A percentile compares a stretch with the other conserved stretches of the same genome.
These are phyloP conservation scores for Thielaviopsis punctulata DNA, from an alignment of 2,329 filamentous ascomycete genomes.

Conservation along the genomic window DNA sequence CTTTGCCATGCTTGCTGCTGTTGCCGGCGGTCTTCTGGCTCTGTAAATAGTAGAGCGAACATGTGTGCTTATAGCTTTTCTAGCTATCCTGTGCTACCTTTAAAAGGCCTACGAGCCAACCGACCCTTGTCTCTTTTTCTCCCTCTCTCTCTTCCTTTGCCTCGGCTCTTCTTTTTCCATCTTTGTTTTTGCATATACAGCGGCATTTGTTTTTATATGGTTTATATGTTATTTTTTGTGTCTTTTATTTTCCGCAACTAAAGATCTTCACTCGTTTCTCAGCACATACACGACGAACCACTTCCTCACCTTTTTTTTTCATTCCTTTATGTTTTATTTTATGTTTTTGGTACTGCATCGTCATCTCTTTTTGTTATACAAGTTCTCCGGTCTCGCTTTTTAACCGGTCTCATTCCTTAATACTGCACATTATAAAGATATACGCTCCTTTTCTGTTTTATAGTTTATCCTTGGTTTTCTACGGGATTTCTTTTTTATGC, in stretches of 20 bases:
- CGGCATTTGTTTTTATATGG: not conserved
- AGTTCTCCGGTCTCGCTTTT: not conserved
- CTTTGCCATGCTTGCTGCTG: conserved; percentile 14
- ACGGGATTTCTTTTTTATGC: not conserved
- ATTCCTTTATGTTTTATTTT: not conserved
- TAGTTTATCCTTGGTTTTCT: not conserved
- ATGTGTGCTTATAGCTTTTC: no score
- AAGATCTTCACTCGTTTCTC: not conserved
- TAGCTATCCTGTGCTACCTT: not conserved
- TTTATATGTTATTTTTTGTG: not conserved
- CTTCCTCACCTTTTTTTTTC: not conserved
- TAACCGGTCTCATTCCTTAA: not conserved
- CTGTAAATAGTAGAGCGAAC: not conserved
- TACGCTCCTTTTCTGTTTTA: not conserved
- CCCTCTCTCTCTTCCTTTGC: not conserved
- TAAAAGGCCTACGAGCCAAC: not conserved
- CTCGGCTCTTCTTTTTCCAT: not conserved
- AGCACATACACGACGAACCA: no score
- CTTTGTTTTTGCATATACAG: not conserved
- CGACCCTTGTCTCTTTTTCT: not conserved
- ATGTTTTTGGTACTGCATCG: not conserved
- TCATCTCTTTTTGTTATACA: not conserved
- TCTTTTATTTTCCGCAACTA: not conserved
- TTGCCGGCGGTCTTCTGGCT: conserved; percentile 14
- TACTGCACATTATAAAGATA: not conserved